phyloP scores from a whole-genome alignment of 768 basidiomycete genomes.

The Kondoa subrosea region DNA sequence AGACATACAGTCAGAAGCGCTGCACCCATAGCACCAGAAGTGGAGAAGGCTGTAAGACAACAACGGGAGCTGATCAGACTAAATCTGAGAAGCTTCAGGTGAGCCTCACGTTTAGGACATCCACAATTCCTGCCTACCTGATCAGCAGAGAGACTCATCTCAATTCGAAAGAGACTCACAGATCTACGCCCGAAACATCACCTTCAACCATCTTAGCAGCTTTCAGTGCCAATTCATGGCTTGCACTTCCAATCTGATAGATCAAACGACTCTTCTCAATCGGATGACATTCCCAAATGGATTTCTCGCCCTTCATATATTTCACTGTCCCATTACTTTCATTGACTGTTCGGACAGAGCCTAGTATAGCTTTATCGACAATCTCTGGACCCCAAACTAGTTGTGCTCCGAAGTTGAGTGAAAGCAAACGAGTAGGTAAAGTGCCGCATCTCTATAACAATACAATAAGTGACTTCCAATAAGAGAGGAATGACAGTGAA shows the following conservation, averaged over 20 bases:
- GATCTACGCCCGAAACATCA: constrained; percentile 84
- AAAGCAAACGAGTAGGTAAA: constrained; percentile 24
- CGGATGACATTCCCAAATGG: constrained; percentile 84
- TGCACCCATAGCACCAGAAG: constrained; percentile 73
- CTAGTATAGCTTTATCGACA: constrained; percentile 87
- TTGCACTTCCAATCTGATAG: constrained; percentile 83
- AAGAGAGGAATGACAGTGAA: constrained; percentile 40
- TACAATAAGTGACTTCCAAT: constrained; percentile 19
- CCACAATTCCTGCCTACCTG: neutral
- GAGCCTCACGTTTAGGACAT: neutral
- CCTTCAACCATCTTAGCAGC: constrained; percentile 70
- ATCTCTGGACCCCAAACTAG: constrained; percentile 74
- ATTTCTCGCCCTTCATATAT: constrained; percentile 61
- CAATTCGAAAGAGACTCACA: constrained; percentile 84
- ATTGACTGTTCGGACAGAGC: constrained; percentile 65
- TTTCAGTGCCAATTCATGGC: constrained; percentile 76
- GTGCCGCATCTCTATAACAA: constrained; percentile 15
- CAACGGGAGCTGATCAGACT: neutral
- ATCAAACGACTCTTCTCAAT: constrained; percentile 85
- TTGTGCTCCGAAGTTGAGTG: constrained; percentile 54
- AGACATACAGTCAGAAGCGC: constrained; percentile 46
- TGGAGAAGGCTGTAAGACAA: constrained; percentile 18
- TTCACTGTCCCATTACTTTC: constrained; percentile 77
- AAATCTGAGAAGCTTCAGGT: neutral
- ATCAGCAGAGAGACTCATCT: constrained; percentile 13